A percentile compares a stretch with the other conserved stretches of the same genome.
phyloP scores from a whole-genome alignment of 106 monocot genomes.

The Acorus gramineus region DNA sequence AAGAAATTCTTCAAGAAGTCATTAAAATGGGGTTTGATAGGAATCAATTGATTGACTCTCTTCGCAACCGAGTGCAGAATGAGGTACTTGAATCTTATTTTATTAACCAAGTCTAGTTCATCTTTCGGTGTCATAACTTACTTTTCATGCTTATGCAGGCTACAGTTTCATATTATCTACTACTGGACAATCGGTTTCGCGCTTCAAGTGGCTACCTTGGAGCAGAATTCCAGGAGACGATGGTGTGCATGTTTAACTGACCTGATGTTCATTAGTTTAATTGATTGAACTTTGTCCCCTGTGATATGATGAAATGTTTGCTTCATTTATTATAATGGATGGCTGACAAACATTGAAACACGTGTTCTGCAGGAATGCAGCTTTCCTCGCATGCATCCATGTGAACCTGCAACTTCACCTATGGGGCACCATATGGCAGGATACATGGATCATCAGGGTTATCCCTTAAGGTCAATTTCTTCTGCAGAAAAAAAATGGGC shows the following conservation, averaged over 20 bases:
- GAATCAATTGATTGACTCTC: conserved; percentile 50
- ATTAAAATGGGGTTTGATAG: conserved; percentile 64
- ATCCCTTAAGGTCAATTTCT: conserved; percentile 30
- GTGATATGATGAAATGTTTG: neutral
- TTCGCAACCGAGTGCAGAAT: conserved; percentile 54
- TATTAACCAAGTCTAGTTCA: neutral
- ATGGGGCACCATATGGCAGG: conserved; percentile 21
- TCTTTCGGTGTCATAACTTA: neutral
- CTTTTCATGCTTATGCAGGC: conserved; percentile 25
- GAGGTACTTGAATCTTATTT: conserved; percentile 26
- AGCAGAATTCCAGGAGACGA: conserved; percentile 59
- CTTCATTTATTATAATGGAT: neutral
- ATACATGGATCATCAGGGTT: conserved; percentile 46
- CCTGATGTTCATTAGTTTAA: neutral
- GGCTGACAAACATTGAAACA: too few relatives aligned
- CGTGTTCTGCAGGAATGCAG: conserved; percentile 30
- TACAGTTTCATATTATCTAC: conserved; percentile 78
- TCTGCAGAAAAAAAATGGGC: conserved; percentile 80
- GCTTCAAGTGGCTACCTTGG: conserved; percentile 63
- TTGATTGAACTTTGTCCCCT: neutral
- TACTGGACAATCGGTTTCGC: conserved; percentile 62
- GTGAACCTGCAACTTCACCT: conserved; percentile 20
- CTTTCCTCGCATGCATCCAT: conserved; percentile 14
- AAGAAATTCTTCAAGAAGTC: conserved; percentile 60
- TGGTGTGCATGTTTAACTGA: conserved; percentile 25